phyloP scores from a whole-genome alignment of 768 basidiomycete species.

The Hygrophorus pudorinus region DNA sequence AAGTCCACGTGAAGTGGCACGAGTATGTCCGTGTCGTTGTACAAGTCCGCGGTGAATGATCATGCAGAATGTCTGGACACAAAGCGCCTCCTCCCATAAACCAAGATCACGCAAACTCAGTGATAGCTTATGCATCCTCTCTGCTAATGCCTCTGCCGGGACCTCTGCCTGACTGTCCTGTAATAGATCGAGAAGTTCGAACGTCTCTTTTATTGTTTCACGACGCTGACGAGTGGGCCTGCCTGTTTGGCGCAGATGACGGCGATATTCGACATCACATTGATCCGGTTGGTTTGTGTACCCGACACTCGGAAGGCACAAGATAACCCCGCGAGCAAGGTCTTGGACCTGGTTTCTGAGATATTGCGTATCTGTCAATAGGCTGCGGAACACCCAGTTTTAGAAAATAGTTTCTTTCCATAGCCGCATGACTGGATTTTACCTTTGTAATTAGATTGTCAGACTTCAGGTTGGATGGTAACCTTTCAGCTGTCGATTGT shows the following conservation, averaged over 20 bases:
- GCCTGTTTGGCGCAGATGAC: not conserved
- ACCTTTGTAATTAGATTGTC: too few relatives aligned
- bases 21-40: not conserved
- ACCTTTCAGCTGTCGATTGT: not conserved
- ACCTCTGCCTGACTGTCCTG: not conserved
- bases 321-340: not conserved
- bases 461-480: not conserved
- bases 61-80: constrained; percentile 1
- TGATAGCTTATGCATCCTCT: not conserved
- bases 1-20: too few relatives aligned
- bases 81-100: not conserved
- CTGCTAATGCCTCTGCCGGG: not conserved
- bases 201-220: not conserved
- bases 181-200: not conserved
- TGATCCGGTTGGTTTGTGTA: not conserved
- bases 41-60: not conserved
- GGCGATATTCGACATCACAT: not conserved
- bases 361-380: not conserved
- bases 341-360: not conserved
- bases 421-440: too few relatives aligned
- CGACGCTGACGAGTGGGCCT: not conserved
- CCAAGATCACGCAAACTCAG: not conserved
- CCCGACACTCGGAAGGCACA: not conserved
- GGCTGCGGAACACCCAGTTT: too few relatives aligned
- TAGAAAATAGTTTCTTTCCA: not conserved